Base-by-base conservation (phyloP, 2,329 filamentous ascomycete genomes). In the Escovopsis weberi region DNA sequence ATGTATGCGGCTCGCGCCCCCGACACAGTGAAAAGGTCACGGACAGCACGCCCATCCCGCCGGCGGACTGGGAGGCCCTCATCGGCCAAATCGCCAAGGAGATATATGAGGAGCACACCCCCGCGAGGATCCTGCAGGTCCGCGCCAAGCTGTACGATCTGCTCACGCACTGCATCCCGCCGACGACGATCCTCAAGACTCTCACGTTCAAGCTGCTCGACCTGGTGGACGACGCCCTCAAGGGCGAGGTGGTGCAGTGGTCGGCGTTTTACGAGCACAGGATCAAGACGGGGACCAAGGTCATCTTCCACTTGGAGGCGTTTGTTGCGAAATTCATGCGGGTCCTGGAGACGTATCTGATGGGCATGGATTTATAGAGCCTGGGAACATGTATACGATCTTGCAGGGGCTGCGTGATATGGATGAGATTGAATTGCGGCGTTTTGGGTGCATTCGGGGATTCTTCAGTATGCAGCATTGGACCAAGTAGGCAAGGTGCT, bases 291-390 rank as follows among this genome's bases (percentile, higher is more conserved):
- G 91, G 91, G 41, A 87, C 75, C 46, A 98, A 98, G 71, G 84
- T 94, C 45, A 96, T 98, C 48, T 98, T 98, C 63, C 93, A 98
- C 57, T 68, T 98, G 4, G 93, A 98, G 64, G 91, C 91, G 4
- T 98, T 98, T 63, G 91, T 98, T 45, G 89, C 89, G 45, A 96
- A 95, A 67, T 94, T 96, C 60, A 96, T 98, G 89, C 78, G 89
- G 53, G 78, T 96, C 51, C 75, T 89, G 49, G 91, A 98, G 68
- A 89, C 87, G 78, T 93, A 78, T 57, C 63, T 81, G 44, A 89
- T 94, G 84, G 85, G 80, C 49, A 88, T 91, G 80, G 84, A 87
- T 43, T 67, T 78, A 64, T 78, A 58, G 10, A 10, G 28, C 28
- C 28, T 30, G 28, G 6, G 10, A 6, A 30, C 10, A 30, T 30